Evolutionary conservation across 768 basidiomycete species (phyloP), one percentile per base, ranked within the genome.

Genomic region (Phlebiopsis flavidoalba): DNA sequence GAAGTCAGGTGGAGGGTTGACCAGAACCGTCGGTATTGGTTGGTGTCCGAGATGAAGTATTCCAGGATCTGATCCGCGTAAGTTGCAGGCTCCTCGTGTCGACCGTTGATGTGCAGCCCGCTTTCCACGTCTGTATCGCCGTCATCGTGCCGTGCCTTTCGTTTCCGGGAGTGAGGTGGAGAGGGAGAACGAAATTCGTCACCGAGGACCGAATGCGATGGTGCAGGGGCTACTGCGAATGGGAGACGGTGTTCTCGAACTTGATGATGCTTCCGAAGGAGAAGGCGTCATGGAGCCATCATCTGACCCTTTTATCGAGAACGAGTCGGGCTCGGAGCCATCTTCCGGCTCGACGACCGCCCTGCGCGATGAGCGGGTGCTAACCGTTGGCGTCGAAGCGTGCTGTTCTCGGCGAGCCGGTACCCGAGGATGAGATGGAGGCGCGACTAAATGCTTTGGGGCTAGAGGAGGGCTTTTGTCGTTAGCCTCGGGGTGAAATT

Each of bases 31-130:
- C 8, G 97, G 97, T 33, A 95, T 86, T 93, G 90, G 63, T 91
- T 89, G 45, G 94, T 91, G 74, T 99, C 97, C 49, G 96, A 96
- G 66, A 99, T 94, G 74, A 98, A 99, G 76, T 97, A 98, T 76
- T 98, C 96, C 66, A 99, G 80, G 61, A 99, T 94, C 71, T 94
- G 91, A 74, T 98, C 95, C 37, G 89, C 93, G 70, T 98, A 98
- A n/a, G 83, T 78, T 46, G 87, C 80, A 12, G 54, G 54, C 33
- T 83, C 76, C 64, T 88, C 87, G 53, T 73, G 73, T 3, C 64
- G 61, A 22, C 81, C 83, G 64, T 83, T 86, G 60, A 73, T 61
- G 5, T 63, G 59, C 19, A 68, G 67, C 43, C 80, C 84, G 4
- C 74, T 75, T 17, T 83, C 84, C 14, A 67, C 69, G 22, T 80